Base-by-base conservation (phyloP, 441 rosid genomes). In the Daphne laureola region DNA sequence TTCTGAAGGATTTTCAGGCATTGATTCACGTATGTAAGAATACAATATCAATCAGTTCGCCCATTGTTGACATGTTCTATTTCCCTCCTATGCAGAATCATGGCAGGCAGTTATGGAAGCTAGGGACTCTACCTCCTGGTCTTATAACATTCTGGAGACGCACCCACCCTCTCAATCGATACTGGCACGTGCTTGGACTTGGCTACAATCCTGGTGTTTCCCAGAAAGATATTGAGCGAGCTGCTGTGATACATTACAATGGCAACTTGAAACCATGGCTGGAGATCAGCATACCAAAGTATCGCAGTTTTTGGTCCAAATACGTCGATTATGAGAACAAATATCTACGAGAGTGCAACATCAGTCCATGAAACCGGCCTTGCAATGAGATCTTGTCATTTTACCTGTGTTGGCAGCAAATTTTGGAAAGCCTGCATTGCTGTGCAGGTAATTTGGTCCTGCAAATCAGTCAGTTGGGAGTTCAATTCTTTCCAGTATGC, bases 201-300 rank as follows among this genome's bases (percentile, higher is more conserved):
- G 98, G 98, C 51, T 89, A 93, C 78, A 87, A 93, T 70, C 96
- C 95, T 5, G 78, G 57, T 47, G 84, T 93, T 35, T 83, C 66
- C 72, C 92, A 78, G 73, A 80, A 70, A 72, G 98, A 87, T 0
- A 83, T 93, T 14, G 95, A 83, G 46, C 59, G 82, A 48, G 96
- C 87, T 4, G 95, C 95, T 0, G 98, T 89, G 17, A 63, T 93
- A 67, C 98, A 93, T 58, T 93, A 84, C 35, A 93, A 93, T 51
- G 98, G 98, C 26, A 93, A 93, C 82, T 71, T 87, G 80, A 93
- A 93, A 64, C 96, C 98, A 12, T 89, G 97, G 98, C 89, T 93
- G 56, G 98, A 93, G 76, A 87, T 89, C 25, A 90, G 86, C 65
- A 72, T 93, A 45, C 76, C 90, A n/a, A 89, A 80, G 72, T 89